Base-by-base conservation (phyloP, 1,139 yeast species). In the Tardiomyces digboiensis region DNA sequence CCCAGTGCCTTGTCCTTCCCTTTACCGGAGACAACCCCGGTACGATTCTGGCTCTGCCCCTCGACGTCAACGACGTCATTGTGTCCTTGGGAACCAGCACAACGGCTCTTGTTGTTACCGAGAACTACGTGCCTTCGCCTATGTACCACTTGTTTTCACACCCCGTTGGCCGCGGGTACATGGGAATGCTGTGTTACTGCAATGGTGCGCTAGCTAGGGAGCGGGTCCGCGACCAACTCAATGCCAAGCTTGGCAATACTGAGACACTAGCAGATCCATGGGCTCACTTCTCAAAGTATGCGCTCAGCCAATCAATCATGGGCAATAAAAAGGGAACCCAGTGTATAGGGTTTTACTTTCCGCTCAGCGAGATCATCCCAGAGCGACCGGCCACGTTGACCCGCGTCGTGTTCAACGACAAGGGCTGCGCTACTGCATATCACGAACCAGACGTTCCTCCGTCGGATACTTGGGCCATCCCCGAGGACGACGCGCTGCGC, bases 101-200 rank as follows among this genome's bases (percentile, higher is more conserved):
- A 2, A 88, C 97, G 0, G 88, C 86, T 4, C 70, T 88, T 37
- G 67, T 88, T 42, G 80, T 87, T 37, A 88, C 97, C 3, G 82
- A 85, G 48, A 74, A 78, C 47, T 88, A 82, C 59, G 73, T 72
- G 21, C 89, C 97, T 2, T 82, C 91, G 1, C 77, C 88, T 3
- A 83, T 81, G 54, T 88, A 87, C 60, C 97, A 88, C 58, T 63
- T 87, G 52, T 88, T 88, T 66, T 76, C 78, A 48, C 97, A 88
- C 59, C 97, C 97, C 6, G 74, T 83, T 53, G 76, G 79, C 0
- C 73, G 72, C 29, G 78, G 81, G 41, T 89, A 80, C 61, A 88
- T 88, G 97, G 95, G 94, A 26, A 88, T 88, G 97, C 77, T 88
- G 46, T 88, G 97, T 60, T 88, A 88, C 61, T 84, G 95, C 60